Evolutionary conservation across 2,329 filamentous ascomycete species (phyloP), one percentile per base, ranked within the genome.

Genomic region (Fusarium succisae): DNA sequence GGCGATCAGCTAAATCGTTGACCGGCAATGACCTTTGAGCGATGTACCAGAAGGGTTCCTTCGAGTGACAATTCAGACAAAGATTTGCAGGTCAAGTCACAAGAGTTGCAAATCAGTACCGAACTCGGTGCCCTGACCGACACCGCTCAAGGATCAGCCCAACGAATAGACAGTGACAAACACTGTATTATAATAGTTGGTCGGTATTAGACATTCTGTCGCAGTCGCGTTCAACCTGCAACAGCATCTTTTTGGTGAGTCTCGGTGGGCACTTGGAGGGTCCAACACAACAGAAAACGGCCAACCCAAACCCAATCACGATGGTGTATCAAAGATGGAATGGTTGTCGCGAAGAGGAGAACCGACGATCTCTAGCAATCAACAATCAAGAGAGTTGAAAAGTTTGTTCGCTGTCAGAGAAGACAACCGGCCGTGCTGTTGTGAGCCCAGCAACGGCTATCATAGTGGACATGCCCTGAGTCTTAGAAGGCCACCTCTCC

Each of bases 31-130:
- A 47, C 58, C 24, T 53, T 53, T 69, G 24, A 51, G 24, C 57
- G 35, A 56, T 57, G 51, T 65, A 45, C 58, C 56, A 63, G 59
- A 63, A 71, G 26, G 43, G 68, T 64, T 74, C 50, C 30, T 51
- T 69, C 28, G n/a, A 38, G 53, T 48, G 60, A 72, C 64, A 38
- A 28, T 69, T 69, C 28, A 44, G 72, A 69, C 22, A 66, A 72
- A 44, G 72, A 74, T 75, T 74, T 68, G 59, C 60, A 72, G 30
- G n/a, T 41, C 45, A 53, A 65, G 59, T 73, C 53, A 37, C 43
- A 51, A 58, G 47, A 62, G 56, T 47, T 56, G 72, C 65, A 68
- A 75, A 74, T 74, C 72, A 69, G 66, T 48, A 44, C 72, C 68
- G 26, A 66, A 72, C 60, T 69, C 50, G 72, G 72, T 48, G 43